Percentiles rank a stretch among this genome's conserved stretches.
phyloP scores from a whole-genome alignment of 345 rosid species.

The Capsella bursapastoris region DNA sequence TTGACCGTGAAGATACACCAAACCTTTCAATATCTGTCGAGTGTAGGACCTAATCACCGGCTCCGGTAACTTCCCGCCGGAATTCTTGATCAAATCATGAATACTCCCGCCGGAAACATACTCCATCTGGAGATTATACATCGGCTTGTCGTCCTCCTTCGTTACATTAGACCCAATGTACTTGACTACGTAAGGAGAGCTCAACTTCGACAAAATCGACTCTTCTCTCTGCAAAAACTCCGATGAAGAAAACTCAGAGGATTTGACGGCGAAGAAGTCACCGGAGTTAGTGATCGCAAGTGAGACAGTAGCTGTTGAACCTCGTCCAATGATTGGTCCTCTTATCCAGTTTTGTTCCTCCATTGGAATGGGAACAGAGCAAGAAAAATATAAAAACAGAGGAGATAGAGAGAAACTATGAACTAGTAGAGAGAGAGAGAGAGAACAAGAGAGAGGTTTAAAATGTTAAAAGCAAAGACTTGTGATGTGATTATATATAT shows the following conservation, averaged over 20 bases:
- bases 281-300: constrained; percentile 64
- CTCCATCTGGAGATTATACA: constrained; percentile 73
- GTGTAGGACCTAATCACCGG: constrained; percentile 50
- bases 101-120: constrained; percentile 74
- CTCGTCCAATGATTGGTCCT: constrained; percentile 81
- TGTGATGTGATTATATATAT: constrained; percentile 39
- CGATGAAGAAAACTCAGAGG: constrained; percentile 61
- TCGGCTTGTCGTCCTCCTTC: constrained; percentile 37
- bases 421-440: constrained; percentile 20
- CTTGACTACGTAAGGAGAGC: constrained; percentile 63
- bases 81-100: constrained; percentile 54
- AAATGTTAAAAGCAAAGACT: constrained; percentile 34
- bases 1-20: constrained; percentile 61
- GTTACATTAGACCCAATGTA: constrained; percentile 61
- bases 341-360: constrained; percentile 69
- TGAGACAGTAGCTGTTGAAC: constrained; percentile 83
- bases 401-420: constrained; percentile 2
- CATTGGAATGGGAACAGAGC: constrained; percentile 20
- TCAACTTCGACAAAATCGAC: constrained; percentile 56
- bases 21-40: constrained; percentile 55
- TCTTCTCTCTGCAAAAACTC: constrained; percentile 59
- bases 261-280: constrained; percentile 68
- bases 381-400: constrained; percentile 31
- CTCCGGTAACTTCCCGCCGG: constrained; percentile 69
- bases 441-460: constrained; percentile 18